phyloP scores from a whole-genome alignment of 2,329 filamentous ascomycete species.

The Penicillium digitatum region DNA sequence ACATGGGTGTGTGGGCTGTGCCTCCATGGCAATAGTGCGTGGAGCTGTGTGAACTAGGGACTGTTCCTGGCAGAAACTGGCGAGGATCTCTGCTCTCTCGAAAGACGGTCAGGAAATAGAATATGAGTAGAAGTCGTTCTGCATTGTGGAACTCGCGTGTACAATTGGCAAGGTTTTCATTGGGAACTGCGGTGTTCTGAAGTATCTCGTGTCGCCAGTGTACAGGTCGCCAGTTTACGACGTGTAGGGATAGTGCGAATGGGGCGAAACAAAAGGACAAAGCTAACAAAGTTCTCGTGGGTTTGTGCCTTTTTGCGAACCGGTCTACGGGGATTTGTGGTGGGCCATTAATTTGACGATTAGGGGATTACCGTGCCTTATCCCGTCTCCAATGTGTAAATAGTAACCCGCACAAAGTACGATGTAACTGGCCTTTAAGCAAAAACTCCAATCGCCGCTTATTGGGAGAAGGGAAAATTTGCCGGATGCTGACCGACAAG shows the following conservation, averaged over 20 bases:
- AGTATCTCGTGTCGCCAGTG: background rate
- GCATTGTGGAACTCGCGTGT: slow-evolving; percentile 3
- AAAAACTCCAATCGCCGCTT: slow-evolving; percentile 7
- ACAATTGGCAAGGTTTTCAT: slow-evolving; percentile 1
- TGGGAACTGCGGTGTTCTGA: slow-evolving; percentile 1
- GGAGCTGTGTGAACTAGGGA: background rate
- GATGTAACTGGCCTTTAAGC: background rate
- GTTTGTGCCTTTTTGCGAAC: slow-evolving; percentile 3
- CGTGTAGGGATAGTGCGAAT: background rate
- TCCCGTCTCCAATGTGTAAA: background rate
- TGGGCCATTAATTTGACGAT: background rate
- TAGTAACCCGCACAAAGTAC: background rate
- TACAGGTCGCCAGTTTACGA: background rate
- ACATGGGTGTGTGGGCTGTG: slow-evolving; percentile 2
- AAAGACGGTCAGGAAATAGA: slow-evolving; percentile 15
- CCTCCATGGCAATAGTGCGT: slow-evolving; percentile 2
- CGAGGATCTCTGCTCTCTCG: background rate
- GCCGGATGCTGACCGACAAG: slow-evolving; percentile 12
- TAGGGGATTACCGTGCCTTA: background rate
- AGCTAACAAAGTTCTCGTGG: background rate
- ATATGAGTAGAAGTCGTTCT: slow-evolving; percentile 1
- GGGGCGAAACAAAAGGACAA: background rate
- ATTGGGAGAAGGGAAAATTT: background rate
- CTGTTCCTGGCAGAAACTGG: slow-evolving; percentile 1
- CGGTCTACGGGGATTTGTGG: background rate